These are phyloP conservation scores for Didymella exigua DNA, from an alignment of 2,329 filamentous ascomycete genomes.

Conservation along the genomic window DNA sequence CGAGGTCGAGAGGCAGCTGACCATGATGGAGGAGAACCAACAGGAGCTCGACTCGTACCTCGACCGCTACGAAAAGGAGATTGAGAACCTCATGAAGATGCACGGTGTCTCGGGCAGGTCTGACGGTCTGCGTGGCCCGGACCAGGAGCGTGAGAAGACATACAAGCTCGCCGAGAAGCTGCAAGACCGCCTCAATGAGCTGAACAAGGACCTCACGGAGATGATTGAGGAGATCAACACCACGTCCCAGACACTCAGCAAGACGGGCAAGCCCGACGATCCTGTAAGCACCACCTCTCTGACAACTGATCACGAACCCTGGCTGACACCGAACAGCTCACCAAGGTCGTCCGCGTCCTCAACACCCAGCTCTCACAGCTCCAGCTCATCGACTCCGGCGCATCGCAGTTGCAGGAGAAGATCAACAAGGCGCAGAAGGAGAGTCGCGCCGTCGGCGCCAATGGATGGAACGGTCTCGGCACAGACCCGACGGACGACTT, in stretches of 20 bases:
- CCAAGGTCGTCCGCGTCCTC: conserved; percentile 92
- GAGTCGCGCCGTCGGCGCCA: conserved; percentile 62
- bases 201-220: conserved; percentile 87
- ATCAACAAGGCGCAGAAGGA: conserved; percentile 82
- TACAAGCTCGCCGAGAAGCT: conserved; percentile 94
- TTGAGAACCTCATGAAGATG: conserved; percentile 90
- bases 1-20: conserved; percentile 91
- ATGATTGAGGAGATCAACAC: conserved; percentile 99
- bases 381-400: conserved; percentile 90
- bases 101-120: conserved; percentile 67
- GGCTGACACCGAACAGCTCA: conserved; percentile 63
- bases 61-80: conserved; percentile 87
- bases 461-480: conserved; percentile 59
- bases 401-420: conserved; percentile 79
- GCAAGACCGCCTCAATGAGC: conserved; percentile 86
- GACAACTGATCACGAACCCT: background rate
- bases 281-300: conserved; percentile 26
- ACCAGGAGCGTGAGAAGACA: conserved; percentile 93
- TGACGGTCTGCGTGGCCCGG: conserved; percentile 81
- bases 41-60: conserved; percentile 87
- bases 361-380: conserved; percentile 91
- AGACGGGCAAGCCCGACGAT: conserved; percentile 74
- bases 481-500: conserved; percentile 84
- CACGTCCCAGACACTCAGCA: conserved; percentile 86
- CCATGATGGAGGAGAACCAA: conserved; percentile 89